Evolutionary conservation across 768 basidiomycete genomes (phyloP).

Genomic region (Boletus patriciae): DNA sequence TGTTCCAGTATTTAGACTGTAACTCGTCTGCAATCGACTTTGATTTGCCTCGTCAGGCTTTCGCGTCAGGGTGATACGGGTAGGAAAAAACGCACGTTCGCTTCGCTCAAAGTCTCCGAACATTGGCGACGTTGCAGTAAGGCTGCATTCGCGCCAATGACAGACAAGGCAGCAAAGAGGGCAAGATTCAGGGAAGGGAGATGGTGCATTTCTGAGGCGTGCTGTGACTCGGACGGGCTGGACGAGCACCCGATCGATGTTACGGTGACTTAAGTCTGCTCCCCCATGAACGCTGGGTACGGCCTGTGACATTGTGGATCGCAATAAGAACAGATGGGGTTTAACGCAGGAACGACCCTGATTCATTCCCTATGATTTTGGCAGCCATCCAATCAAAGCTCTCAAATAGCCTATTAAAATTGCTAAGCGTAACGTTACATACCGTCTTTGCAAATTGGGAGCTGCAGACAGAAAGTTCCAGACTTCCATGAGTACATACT

Average conservation of each 20-base stretch:
- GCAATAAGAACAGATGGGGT: not conserved
- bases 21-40: conserved; percentile 29
- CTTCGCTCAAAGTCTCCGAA: conserved; percentile 3
- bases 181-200: not conserved
- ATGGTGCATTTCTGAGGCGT: conserved; percentile 1
- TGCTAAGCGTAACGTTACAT: too few species aligned
- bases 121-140: conserved; percentile 7
- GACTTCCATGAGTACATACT: too few species aligned
- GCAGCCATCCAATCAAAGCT: not conserved
- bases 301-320: not conserved
- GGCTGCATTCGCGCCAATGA: not conserved
- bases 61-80: not conserved
- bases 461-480: too few species aligned
- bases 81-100: conserved; percentile 8
- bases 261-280: too few species aligned
- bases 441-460: too few species aligned
- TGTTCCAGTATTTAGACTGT: conserved; percentile 42
- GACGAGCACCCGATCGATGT: too few species aligned
- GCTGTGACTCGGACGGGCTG: not conserved
- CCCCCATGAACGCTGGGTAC: too few species aligned
- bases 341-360: not conserved
- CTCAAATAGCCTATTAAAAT: too few species aligned
- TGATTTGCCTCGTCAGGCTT: not conserved
- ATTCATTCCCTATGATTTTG: not conserved
- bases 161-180: not conserved